These are phyloP conservation scores for Chrysosporium queenslandicum DNA, from an alignment of 2,329 filamentous ascomycete species.

Conservation along the genomic window DNA sequence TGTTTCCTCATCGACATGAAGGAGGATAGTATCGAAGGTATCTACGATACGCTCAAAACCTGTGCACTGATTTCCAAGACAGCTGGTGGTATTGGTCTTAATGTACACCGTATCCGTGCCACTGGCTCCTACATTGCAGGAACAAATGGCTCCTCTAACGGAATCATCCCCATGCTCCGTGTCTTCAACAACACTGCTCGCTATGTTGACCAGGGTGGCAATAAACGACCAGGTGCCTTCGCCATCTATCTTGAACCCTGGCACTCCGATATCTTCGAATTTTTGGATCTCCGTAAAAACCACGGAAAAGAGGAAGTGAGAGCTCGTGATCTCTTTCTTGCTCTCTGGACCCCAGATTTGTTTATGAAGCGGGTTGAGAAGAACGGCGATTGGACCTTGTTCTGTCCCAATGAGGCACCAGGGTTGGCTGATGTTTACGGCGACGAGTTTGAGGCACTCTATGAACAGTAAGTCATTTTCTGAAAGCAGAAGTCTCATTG, in stretches of 20 bases:
- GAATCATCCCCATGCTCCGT: constrained; percentile 92
- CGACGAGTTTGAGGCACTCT: constrained; percentile 91
- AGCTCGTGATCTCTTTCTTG: constrained; percentile 93
- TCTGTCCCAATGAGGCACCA: constrained; percentile 95
- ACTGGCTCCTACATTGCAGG: constrained; percentile 97
- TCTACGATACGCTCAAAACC: constrained; percentile 97
- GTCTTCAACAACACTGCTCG: constrained; percentile 99
- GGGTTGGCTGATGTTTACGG: constrained; percentile 94
- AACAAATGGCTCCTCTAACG: constrained; percentile 96
- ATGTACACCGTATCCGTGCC: constrained; percentile 90
- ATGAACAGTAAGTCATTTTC: constrained; percentile 47
- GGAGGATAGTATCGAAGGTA: constrained; percentile 97
- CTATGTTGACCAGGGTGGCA: constrained; percentile 97
- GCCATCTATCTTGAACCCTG: constrained; percentile 98
- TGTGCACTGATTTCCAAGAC: constrained; percentile 99
- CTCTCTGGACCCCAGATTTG: constrained; percentile 94
- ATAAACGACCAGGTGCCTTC: constrained; percentile 97
- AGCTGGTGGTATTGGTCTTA: constrained; percentile 93
- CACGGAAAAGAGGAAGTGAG: constrained; percentile 98
- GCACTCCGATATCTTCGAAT: constrained; percentile 96
- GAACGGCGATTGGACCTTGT: constrained; percentile 93
- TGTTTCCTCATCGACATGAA: constrained; percentile 99
- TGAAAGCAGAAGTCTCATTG: neutral
- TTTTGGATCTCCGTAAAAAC: constrained; percentile 96
- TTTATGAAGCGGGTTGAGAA: constrained; percentile 99